These are phyloP conservation scores for Emydomyces testavorans DNA, from an alignment of 2,329 filamentous ascomycete species.

Conservation along the genomic window DNA sequence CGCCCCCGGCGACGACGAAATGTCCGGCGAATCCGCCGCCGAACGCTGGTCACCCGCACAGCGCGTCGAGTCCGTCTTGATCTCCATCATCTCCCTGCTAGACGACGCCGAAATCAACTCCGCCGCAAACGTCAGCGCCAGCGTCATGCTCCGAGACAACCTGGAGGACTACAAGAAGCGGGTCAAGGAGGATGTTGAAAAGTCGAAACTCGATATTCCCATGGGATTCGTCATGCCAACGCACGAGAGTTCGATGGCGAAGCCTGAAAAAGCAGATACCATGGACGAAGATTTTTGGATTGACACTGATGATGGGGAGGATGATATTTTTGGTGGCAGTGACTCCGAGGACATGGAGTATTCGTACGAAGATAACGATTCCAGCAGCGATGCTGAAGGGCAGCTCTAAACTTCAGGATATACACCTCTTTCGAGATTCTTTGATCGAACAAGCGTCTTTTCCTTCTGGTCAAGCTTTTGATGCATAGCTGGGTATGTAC, in stretches of 20 bases:
- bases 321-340: conserved; percentile 67
- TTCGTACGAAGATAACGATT: conserved; percentile 35
- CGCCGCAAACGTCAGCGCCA: conserved; percentile 87
- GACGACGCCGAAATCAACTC: conserved; percentile 91
- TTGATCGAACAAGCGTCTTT: background rate
- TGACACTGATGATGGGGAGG: conserved; percentile 58
- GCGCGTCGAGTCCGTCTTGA: conserved; percentile 85
- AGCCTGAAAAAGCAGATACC: conserved; percentile 39
- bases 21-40: conserved; percentile 77
- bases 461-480: background rate
- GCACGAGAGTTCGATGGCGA: conserved; percentile 45
- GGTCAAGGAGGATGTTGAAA: conserved; percentile 58
- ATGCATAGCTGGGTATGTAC: conserved; percentile 4
- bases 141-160: conserved; percentile 69
- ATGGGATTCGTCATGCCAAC: conserved; percentile 72
- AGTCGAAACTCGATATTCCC: conserved; percentile 69
- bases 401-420: background rate
- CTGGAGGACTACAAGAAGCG: conserved; percentile 56
- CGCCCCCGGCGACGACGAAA: conserved; percentile 77
- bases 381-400: conserved; percentile 42
- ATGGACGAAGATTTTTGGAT: conserved; percentile 70
- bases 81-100: conserved; percentile 80
- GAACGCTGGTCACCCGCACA: conserved; percentile 94
- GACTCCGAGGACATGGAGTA: conserved; percentile 44
- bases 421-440: background rate